Conservation (phyloP, 345 rosid genomes). For the Boechera retrofracta region DNA sequence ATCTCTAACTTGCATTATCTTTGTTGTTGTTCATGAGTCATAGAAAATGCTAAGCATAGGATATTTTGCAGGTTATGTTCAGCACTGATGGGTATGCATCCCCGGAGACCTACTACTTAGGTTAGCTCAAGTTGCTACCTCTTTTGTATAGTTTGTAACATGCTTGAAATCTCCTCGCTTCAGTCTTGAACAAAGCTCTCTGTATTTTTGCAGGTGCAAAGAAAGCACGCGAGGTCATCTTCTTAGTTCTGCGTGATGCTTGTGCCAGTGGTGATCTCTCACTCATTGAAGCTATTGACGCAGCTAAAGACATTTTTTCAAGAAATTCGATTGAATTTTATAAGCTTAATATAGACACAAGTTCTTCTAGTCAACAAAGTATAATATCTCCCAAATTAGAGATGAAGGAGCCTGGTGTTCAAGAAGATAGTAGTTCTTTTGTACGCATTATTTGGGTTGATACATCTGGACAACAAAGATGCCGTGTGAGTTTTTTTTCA, state of each 20-base stretch:
- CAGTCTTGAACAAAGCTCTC: slow-evolving; percentile 25
- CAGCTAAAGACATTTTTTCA: slow-evolving; percentile 75
- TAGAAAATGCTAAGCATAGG: slow-evolving; percentile 18
- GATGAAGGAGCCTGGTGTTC: slow-evolving; percentile 41
- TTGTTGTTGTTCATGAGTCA: slow-evolving; percentile 16
- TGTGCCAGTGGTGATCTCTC: slow-evolving; percentile 75
- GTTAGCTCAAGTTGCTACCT: slow-evolving; percentile 51
- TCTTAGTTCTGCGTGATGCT: slow-evolving; percentile 70
- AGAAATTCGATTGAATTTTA: slow-evolving; percentile 68
- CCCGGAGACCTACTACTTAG: slow-evolving; percentile 90
- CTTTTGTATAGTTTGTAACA: slow-evolving; percentile 2
- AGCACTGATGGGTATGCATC: slow-evolving; percentile 94
- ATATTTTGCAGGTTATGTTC: slow-evolving; percentile 87
- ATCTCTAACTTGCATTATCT: not conserved
- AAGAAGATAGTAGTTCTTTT: slow-evolving; percentile 51
- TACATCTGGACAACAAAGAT: slow-evolving; percentile 94
- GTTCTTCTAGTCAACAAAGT: slow-evolving; percentile 41
- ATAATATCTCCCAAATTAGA: slow-evolving; percentile 32
- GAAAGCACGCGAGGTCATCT: slow-evolving; percentile 79
- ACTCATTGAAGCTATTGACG: slow-evolving; percentile 81
- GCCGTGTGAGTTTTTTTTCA: slow-evolving; percentile 66
- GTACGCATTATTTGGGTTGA: slow-evolving; percentile 91
- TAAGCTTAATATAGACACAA: slow-evolving; percentile 53
- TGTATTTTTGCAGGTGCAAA: slow-evolving; percentile 65
- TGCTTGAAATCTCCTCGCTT: not conserved